Evolutionary conservation across 2,329 filamentous ascomycete species (phyloP), one percentile per base, ranked within the genome.

Genomic region (Calonectria pseudoturangicola): DNA sequence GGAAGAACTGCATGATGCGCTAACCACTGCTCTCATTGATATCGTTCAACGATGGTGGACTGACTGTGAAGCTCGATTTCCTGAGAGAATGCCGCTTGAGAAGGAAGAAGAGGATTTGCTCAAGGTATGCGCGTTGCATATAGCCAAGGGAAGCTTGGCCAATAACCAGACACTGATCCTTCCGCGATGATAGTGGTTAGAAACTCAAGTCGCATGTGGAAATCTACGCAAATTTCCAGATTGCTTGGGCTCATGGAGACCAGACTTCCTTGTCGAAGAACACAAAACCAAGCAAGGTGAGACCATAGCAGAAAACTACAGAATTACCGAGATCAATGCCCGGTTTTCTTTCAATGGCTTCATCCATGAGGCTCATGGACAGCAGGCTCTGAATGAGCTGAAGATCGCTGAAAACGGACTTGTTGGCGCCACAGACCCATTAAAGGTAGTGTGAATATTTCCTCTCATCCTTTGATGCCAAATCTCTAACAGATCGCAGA

Each of bases 281-380:
- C 58, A 63, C 16, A 30, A 28, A 6, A 63, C 15, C 13, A 58
- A 78, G 18, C 39, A 66, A 1, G 68, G 41, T 2, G 47, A 56
- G 2, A 45, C 70, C 1, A 71, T 63, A 18, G 18, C 67, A 18
- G 80, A 84, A 41, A 77, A 75, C 16, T 83, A 79, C 30, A 70
- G 79, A 8, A 81, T 86, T 7, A 84, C 84, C 2, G 85, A 86
- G 27, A 86, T 86, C 43, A 86, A 86, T 60, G 84, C 83, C 1
- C 81, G 85, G 0, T 86, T 86, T 63, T 77, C 79, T 13, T 86
- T 86, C 69, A 86, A 86, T 51, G 83, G 83, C 0, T 84, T 82
- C 33, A 69, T 84, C 74, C 77, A 83, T 41, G 70, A 74, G 18
- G 73, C 76, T 0, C 81, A 82, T 36, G 83, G 82, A 0, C 81